Base-by-base conservation (phyloP, 1,284 basidiomycete species). In the Boletellus dicymbophilus region DNA sequence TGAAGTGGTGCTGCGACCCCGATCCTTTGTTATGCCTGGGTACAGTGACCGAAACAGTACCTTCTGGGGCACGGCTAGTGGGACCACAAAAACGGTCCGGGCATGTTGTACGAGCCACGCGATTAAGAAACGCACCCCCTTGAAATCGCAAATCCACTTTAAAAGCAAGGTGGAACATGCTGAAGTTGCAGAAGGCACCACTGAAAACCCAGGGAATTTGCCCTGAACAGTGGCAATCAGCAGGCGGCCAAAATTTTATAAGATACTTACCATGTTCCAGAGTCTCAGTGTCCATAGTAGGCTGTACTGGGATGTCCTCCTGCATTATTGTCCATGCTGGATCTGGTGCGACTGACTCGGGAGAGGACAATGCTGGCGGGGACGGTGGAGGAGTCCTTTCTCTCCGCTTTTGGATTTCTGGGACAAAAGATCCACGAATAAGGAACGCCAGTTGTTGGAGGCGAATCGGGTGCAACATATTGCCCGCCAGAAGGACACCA, bases 191-290 rank as follows among this genome's bases (percentile, higher is more conserved):
- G 22, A 52, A 41, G 1, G 4, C 6, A 2, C 50, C 3, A 6
- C 50, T 33, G 33, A 49, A 49, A 3, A 41, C 16, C 46, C 49
- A 51, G 3, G 46, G 18, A 13, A 49, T 21, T 31, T 37, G 3
- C 13, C 36, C 48, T 49, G 15, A 30, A n/a, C n/a, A n/a, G n/a
- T n/a, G n/a, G n/a, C n/a, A n/a, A n/a, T n/a, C n/a, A n/a, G n/a
- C n/a, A n/a, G n/a, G n/a, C n/a, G n/a, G n/a, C n/a, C n/a, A n/a
- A n/a, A n/a, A n/a, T n/a, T n/a, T n/a, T n/a, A n/a, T n/a, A n/a
- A n/a, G n/a, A n/a, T n/a, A n/a, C n/a, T n/a, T n/a, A n/a, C n/a
- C n/a, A n/a, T n/a, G n/a, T n/a, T n/a, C n/a, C n/a, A n/a, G n/a
- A n/a, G n/a, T n/a, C n/a, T n/a, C n/a, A n/a, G n/a, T n/a, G n/a